A percentile compares a stretch with the other conserved stretches of the same genome.
Conservation (phyloP, 2,329 filamentous ascomycete genomes). For the Westerdykella aurantiaca region DNA sequence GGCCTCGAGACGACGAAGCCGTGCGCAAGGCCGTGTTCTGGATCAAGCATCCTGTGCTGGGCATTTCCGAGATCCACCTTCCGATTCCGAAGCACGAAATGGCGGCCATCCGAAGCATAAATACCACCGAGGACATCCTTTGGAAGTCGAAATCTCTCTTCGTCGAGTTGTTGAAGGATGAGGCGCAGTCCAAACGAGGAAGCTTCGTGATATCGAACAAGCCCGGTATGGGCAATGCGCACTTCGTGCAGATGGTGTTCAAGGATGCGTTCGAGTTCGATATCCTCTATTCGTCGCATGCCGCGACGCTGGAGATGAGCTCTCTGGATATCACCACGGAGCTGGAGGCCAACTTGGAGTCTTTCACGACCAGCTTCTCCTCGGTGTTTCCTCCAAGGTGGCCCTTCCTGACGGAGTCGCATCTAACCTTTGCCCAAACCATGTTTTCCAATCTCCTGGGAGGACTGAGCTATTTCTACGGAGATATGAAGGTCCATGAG, state of each 20-base stretch:
- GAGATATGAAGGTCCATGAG: conserved; percentile 75
- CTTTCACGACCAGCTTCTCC: conserved; percentile 67
- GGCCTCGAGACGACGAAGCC: conserved; percentile 41
- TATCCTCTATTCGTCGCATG: conserved; percentile 77
- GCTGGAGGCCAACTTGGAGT: conserved; percentile 57
- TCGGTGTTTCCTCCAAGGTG: conserved; percentile 63
- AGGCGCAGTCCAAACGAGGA: conserved; percentile 70
- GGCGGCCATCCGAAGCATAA: conserved; percentile 66
- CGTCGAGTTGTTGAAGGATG: conserved; percentile 53
- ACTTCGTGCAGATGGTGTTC: conserved; percentile 85
- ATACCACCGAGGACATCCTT: conserved; percentile 57
- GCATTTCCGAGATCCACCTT: conserved; percentile 71
- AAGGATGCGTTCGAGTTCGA: conserved; percentile 77
- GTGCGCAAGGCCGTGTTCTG: conserved; percentile 59
- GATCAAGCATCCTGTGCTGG: conserved; percentile 64
- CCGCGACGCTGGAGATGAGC: conserved; percentile 50
- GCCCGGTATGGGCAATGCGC: conserved; percentile 67
- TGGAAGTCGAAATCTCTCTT: conserved; percentile 74
- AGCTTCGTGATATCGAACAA: conserved; percentile 59
- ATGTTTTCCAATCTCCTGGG: conserved; percentile 90
- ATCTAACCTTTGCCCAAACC: conserved; percentile 69
- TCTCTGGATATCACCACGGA: conserved; percentile 60
- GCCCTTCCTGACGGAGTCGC: conserved; percentile 69
- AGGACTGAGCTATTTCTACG: conserved; percentile 89
- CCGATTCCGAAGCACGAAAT: conserved; percentile 56